Base-by-base conservation (phyloP, 768 basidiomycete species). In the Phanerochaete carnosa region DNA sequence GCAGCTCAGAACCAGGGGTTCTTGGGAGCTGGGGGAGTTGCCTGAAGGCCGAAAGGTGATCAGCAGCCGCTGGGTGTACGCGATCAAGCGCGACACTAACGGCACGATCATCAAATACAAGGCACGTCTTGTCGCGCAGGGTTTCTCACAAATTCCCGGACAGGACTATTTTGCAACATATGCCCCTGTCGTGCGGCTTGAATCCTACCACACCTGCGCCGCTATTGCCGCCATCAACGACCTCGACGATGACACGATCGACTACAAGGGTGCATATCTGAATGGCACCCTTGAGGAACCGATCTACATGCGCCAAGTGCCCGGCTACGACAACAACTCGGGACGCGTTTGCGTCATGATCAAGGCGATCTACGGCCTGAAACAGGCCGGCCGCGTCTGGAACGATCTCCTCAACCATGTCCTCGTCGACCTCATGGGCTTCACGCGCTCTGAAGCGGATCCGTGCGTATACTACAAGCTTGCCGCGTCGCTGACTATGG, bases 281-380 rank as follows among this genome's bases (percentile, higher is more conserved):
- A 68, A 74, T 58, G 66, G 66, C 15, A 65, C 65, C 19, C 64
- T 74, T 13, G 58, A 72, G 16, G 66, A 68, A 39, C 65, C 68
- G 39, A 60, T 73, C 46, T 73, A 71, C 65, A 72, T 73, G 65
- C 19, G 55, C 23, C 68, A 66, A 47, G 66, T 70, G 12, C 66
- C 67, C 43, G 71, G 68, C 15, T 65, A 63, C 56, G 64, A 64
- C 37, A 59, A 64, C 58, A 37, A 39, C 49, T 45, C 62, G 35
- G 43, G 33, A 30, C 47, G 32, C 37, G 58, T 50, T 16, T 54
- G 32, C 13, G 46, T 19, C 2, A 47, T 60, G 3, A 56, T 5
- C 46, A 77, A 79, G 63, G 65, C 72, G 2, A 62, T 81, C 32
- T 81, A 82, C 66, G 76, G 80, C 9, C 72, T 82, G 8, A 76